Conservation (phyloP, 805 yeast genomes). For the Suhomyces pyralidae region DNA sequence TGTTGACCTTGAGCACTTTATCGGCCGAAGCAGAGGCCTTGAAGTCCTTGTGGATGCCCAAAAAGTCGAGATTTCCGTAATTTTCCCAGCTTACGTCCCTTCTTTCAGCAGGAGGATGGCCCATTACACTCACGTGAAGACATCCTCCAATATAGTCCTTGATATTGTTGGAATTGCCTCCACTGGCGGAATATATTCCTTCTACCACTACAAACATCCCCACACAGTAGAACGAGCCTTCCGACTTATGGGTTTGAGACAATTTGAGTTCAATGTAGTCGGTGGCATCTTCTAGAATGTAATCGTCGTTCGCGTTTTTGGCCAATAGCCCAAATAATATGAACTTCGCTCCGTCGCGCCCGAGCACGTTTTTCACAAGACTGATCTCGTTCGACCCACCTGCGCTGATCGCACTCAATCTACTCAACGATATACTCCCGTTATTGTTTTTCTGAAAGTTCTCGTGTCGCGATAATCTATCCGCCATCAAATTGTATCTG, state of each 20-base stretch:
- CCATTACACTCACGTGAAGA: constrained; percentile 72
- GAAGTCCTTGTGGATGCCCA: constrained; percentile 37
- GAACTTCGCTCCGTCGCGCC: constrained; percentile 76
- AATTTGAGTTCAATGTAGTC: constrained; percentile 70
- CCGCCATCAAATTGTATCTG: constrained; percentile 63
- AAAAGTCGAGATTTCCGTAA: constrained; percentile 75
- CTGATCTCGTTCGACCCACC: constrained; percentile 45
- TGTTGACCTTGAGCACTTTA: constrained; percentile 55
- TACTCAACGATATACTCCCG: constrained; percentile 40
- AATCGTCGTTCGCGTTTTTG: constrained; percentile 60
- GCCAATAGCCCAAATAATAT: constrained; percentile 74
- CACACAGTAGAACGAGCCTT: constrained; percentile 61
- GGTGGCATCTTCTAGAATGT: constrained; percentile 76
- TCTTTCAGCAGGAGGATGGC: constrained; percentile 86
- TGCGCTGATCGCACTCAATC: constrained; percentile 9
- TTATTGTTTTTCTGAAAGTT: constrained; percentile 56
- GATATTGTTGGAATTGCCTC: constrained; percentile 37
- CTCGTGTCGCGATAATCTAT: constrained; percentile 73
- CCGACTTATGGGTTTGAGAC: constrained; percentile 57
- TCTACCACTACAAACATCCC: constrained; percentile 82
- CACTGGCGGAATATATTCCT: constrained; percentile 75
- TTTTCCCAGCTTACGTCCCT: constrained; percentile 64
- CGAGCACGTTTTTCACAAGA: constrained; percentile 77
- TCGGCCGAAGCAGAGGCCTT: constrained; percentile 21
- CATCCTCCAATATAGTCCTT: constrained; percentile 37